Base-by-base conservation (phyloP, 345 rosid species). In the Ceriops zippeliana region DNA sequence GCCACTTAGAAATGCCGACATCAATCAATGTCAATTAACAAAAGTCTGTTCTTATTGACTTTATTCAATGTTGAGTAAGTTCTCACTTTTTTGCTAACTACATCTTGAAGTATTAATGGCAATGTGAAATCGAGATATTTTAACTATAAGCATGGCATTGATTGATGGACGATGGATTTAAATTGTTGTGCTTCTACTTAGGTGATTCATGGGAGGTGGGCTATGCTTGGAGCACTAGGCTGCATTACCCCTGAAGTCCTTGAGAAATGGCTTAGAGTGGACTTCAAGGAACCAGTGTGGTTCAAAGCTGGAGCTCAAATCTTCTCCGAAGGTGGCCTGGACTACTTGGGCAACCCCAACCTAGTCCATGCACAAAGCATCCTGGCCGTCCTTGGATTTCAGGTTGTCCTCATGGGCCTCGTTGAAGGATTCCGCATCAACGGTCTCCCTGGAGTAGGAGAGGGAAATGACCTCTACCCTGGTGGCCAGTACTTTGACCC, bases 231-330 rank as follows among this genome's bases (percentile, higher is more conserved):
- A 75, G 97, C 98, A 30, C 77, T 91, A 6, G 98, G 98, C 62
- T 95, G 97, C 90, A 83, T 95, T 52, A 89, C 96, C 38, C 99
- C 96, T 26, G 96, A 95, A 80, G 96, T 82, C 28, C 89, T 91
- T 4, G 80, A 86, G 83, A 91, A 89, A 70, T 91, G 96, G 96
- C 75, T 89, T 15, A 82, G 67, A 79, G 88, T 93, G 37, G 85
- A 88, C 71, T 90, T 95, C 93, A 91, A 91, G 81, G 99, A 91
- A 65, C 93, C 99, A 19, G 87, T 91, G n/a, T 95, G 96, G 99
- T 95, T 95, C 90, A 95, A 91, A 65, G 97, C 99, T 7, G 96
- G 99, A 56, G 89, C 99, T 65, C 96, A 95, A 65, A 95, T 95
- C 73, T 95, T 95, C 89, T 88, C 97, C 0, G 96, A 95, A 82